Conservation (phyloP, 805 yeast genomes). For the Tetrapisispora taiwanensis region DNA sequence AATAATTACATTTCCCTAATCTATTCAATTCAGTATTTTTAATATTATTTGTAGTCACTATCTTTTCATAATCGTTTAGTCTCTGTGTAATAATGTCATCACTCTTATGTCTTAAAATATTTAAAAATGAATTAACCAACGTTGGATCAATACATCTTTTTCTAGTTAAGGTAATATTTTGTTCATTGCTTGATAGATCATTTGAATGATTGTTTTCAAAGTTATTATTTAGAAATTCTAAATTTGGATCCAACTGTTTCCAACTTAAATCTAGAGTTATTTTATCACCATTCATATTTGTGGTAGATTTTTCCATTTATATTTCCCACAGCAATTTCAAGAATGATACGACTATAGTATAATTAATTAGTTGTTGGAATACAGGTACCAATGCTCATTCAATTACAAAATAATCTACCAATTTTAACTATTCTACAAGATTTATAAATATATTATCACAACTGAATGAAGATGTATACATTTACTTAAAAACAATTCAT, state of each 20-base stretch:
- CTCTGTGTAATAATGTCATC: constrained; percentile 41
- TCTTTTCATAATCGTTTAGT: constrained; percentile 31
- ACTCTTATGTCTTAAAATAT: constrained; percentile 23
- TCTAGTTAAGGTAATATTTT: constrained; percentile 18
- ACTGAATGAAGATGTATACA: too few relatives aligned
- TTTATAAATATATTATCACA: too few relatives aligned
- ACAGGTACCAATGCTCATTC: too few relatives aligned
- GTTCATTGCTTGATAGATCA: neutral
- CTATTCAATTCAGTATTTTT: neutral
- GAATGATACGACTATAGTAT: too few relatives aligned
- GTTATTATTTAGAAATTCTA: neutral
- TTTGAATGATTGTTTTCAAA: neutral
- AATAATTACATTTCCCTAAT: constrained; percentile 27
- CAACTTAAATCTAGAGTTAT: neutral
- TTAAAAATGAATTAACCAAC: constrained; percentile 23
- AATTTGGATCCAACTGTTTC: neutral
- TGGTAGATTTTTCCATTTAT: neutral
- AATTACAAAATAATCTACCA: too few relatives aligned
- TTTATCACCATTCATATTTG: constrained; percentile 5
- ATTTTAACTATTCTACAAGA: too few relatives aligned
- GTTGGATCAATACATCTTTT: constrained; percentile 25
- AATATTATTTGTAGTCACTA: constrained; percentile 5
- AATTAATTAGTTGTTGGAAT: too few relatives aligned
- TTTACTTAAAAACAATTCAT: too few relatives aligned
- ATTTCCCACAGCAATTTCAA: too few relatives aligned